These are phyloP conservation scores for Eutrema salsugineum DNA, from an alignment of 441 rosid species.

Conservation along the genomic window DNA sequence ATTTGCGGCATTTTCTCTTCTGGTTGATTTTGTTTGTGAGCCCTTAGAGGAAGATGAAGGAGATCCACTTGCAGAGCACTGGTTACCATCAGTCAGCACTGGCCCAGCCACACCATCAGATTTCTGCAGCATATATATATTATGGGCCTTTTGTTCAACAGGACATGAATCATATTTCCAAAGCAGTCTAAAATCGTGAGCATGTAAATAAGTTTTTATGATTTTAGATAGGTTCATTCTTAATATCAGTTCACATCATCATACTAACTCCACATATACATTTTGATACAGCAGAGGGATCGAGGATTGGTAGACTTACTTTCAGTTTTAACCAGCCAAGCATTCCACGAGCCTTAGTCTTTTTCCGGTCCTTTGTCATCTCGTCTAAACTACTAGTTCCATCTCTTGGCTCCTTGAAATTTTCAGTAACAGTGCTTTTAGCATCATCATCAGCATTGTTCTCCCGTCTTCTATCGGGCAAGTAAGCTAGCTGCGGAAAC, in stretches of 20 bases:
- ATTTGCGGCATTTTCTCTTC: conserved; percentile 44
- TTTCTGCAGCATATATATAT: conserved; percentile 49
- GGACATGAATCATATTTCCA: not conserved
- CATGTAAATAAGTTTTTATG: not conserved
- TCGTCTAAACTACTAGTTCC: conserved; percentile 60
- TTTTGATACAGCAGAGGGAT: conserved; percentile 11
- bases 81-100: conserved; percentile 51
- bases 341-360: conserved; percentile 71
- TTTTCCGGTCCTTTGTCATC: conserved; percentile 68
- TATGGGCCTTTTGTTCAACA: not conserved
- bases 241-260: conserved; percentile 1
- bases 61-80: conserved; percentile 61
- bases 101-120: conserved; percentile 63
- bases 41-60: conserved; percentile 68
- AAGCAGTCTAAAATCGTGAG: conserved; percentile 5
- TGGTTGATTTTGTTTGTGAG: conserved; percentile 64
- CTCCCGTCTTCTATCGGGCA: conserved; percentile 81
- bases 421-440: conserved; percentile 63
- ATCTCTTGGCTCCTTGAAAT: conserved; percentile 55
- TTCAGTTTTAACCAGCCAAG: conserved; percentile 91
- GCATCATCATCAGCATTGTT: conserved; percentile 56
- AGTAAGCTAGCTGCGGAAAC: conserved; percentile 79
- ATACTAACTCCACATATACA: not conserved
- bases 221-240: not conserved
- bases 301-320: conserved; percentile 39